Percentiles rank a stretch among this genome's conserved stretches.
Evolutionary conservation across 208 protist genomes (phyloP).

Genomic region (Crithidia thermophila): DNA sequence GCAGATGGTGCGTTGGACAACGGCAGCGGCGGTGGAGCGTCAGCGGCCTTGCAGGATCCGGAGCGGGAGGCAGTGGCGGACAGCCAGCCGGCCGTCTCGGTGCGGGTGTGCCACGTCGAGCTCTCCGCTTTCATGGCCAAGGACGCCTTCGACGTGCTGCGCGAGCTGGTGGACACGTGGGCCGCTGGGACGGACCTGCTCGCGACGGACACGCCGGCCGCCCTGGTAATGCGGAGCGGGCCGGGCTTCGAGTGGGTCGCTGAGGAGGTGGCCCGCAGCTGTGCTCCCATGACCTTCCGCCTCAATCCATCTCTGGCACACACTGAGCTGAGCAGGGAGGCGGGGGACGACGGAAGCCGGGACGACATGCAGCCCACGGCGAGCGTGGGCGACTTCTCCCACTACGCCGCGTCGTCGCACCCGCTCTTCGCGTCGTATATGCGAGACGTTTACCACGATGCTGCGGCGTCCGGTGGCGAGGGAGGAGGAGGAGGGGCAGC

Average conservation of each 20-base stretch:
- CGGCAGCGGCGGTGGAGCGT: no score
- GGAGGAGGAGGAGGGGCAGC: no score
- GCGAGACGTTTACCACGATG: no score
- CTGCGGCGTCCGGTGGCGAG: no score
- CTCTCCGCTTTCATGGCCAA: conserved; percentile 55
- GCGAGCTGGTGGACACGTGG: conserved; percentile 36
- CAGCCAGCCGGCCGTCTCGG: conserved; percentile 29
- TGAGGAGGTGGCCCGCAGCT: conserved; percentile 40
- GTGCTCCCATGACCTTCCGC: conserved; percentile 42
- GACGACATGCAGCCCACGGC: not conserved
- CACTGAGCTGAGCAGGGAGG: not conserved
- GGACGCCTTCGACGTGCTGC: conserved; percentile 50
- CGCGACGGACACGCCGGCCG: conserved; percentile 42
- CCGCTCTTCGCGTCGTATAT: not conserved
- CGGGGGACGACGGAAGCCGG: not conserved
- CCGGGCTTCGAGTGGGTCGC: conserved; percentile 44
- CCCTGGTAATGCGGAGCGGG: conserved; percentile 61
- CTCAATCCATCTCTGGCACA: conserved; percentile 31
- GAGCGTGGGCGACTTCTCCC: conserved; percentile 10
- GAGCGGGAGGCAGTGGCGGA: not conserved
- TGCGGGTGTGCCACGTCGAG: conserved; percentile 48
- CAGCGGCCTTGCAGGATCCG: no score
- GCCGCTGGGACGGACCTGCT: conserved; percentile 34
- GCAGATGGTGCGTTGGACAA: no score
- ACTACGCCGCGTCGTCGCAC: not conserved